A percentile compares a stretch with the other conserved stretches of the same genome.
These are phyloP conservation scores for Millerozyma acaciae DNA, from an alignment of 805 yeast genomes.

Conservation along the genomic window DNA sequence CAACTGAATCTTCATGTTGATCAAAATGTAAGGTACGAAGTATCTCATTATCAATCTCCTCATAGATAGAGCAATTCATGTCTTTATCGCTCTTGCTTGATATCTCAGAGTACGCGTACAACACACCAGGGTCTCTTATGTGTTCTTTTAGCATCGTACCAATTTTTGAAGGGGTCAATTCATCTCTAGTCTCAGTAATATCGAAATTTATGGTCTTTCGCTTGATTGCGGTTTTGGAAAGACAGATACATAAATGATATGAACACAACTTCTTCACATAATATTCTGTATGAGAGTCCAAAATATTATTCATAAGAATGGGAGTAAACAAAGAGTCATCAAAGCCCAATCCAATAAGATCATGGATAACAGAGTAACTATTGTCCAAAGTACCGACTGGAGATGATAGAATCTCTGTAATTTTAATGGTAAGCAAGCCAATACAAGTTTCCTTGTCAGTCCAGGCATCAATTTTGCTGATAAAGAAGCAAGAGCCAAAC, in stretches of 20 bases:
- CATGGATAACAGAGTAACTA: constrained; percentile 14
- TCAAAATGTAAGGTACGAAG: constrained; percentile 17
- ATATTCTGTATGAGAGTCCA: no score
- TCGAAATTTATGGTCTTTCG: no score
- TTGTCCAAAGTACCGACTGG: constrained; percentile 17
- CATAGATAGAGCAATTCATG: no score
- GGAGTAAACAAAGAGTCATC: constrained; percentile 22
- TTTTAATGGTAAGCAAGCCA: constrained; percentile 34
- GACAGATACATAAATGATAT: constrained; percentile 32
- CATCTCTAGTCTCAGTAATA: no score
- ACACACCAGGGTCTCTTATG: no score
- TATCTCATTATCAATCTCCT: neutral
- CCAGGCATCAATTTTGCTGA: no score
- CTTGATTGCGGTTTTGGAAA: no score
- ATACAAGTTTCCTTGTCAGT: no score
- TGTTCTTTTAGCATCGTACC: no score
- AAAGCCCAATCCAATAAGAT: constrained; percentile 23
- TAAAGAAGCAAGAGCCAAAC: constrained; percentile 46
- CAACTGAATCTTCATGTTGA: constrained; percentile 27
- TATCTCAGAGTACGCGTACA: constrained; percentile 1
- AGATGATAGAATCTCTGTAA: no score
- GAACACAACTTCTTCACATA: constrained; percentile 29
- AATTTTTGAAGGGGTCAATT: no score
- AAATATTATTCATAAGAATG: constrained; percentile 25
- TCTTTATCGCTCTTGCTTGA: no score